Conservation (phyloP, 2,329 filamentous ascomycete genomes). For the Neofusicoccum ribis region DNA sequence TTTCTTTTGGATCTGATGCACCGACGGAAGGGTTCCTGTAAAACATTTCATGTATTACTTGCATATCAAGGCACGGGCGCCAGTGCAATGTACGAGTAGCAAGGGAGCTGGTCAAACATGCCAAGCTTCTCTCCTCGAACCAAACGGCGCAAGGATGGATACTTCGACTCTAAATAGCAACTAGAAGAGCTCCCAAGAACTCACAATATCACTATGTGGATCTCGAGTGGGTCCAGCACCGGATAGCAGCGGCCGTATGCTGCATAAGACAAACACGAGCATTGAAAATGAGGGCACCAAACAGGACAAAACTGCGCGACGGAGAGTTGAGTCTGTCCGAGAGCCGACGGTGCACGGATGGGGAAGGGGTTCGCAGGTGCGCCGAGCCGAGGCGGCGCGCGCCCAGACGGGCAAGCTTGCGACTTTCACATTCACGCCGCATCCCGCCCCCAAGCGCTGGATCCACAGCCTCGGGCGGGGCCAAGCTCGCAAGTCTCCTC, state of each 20-base stretch:
- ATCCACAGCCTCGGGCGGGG: background rate
- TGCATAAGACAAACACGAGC: no score
- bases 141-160: background rate
- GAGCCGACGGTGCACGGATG: background rate
- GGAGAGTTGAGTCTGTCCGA: background rate
- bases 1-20: no score
- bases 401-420: background rate
- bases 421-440: background rate
- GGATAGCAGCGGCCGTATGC: no score
- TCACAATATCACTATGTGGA: no score
- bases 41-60: background rate
- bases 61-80: no score
- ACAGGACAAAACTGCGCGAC: background rate
- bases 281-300: background rate
- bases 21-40: background rate
- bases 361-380: background rate
- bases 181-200: no score
- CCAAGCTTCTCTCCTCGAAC: background rate
- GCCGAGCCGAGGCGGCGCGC: constrained; percentile 1
- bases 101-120: background rate
- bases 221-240: no score
- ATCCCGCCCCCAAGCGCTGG: background rate
- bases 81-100: background rate
- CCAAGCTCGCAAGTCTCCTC: background rate
- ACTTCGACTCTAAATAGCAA: no score